A percentile compares a stretch with the other conserved stretches of the same genome.
Evolutionary conservation across 2,329 filamentous ascomycete species (phyloP).

Genomic region (Penicillium vulpinum): DNA sequence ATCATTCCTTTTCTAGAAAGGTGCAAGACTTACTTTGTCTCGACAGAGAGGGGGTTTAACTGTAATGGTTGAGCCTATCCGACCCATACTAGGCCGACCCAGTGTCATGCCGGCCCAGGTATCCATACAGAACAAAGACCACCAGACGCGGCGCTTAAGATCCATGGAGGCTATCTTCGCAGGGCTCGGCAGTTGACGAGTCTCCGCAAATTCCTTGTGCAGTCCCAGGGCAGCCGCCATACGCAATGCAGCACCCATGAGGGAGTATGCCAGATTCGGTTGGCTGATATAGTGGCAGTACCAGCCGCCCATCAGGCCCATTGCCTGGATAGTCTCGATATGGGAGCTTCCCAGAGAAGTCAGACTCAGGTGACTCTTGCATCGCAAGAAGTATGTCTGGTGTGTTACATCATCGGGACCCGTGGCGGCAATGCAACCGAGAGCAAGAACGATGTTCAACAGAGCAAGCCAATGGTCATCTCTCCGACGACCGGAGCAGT

Average conservation of each 20-base stretch:
- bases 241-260: constrained; percentile 69
- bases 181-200: constrained; percentile 44
- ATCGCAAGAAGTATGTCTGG: constrained; percentile 67
- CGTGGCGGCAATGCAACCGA: constrained; percentile 69
- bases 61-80: constrained; percentile 68
- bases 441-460: constrained; percentile 73
- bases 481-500: constrained; percentile 61
- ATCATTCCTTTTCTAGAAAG: constrained; percentile 33
- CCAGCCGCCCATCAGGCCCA: constrained; percentile 71
- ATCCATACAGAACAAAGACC: constrained; percentile 72
- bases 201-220: constrained; percentile 62
- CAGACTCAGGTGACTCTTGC: constrained; percentile 65
- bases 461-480: constrained; percentile 71
- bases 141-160: constrained; percentile 69
- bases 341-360: constrained; percentile 69
- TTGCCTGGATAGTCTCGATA: constrained; percentile 70
- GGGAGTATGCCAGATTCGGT: constrained; percentile 72
- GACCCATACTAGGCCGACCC: constrained; percentile 68
- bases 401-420: constrained; percentile 65
- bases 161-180: constrained; percentile 57
- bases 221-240: constrained; percentile 74
- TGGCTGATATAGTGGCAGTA: constrained; percentile 78
- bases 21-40: constrained; percentile 30
- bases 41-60: constrained; percentile 61
- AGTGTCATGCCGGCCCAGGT: constrained; percentile 72